Evolutionary conservation across 495 filamentous ascomycete genomes (phyloP).

Genomic region (Aspergillus taichungensis): DNA sequence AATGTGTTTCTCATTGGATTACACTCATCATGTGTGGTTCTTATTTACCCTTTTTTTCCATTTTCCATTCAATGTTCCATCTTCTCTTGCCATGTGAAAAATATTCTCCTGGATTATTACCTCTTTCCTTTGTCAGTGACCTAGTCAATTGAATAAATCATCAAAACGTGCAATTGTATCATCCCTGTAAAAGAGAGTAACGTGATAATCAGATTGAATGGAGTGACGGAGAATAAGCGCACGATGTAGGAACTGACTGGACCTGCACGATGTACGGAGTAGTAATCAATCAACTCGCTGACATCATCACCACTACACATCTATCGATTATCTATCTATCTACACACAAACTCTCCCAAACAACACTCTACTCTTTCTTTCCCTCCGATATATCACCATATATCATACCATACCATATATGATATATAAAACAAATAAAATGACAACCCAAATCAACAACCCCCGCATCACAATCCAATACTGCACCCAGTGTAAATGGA

Average conservation of each 20-base stretch:
- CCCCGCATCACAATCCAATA: conserved; percentile 69
- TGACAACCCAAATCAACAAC: conserved; percentile 23
- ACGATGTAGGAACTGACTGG: no score
- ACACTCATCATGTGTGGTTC: neutral
- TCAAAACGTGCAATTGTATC: no score
- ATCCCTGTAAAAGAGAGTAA: no score
- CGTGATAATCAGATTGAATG: no score
- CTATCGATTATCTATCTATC: neutral
- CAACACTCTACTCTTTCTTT: neutral
- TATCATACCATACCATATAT: neutral
- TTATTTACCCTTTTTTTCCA: no score
- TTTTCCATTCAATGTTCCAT: no score
- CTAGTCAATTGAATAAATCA: neutral
- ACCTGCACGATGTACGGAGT: no score
- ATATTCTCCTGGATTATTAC: no score
- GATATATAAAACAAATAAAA: conserved; percentile 13
- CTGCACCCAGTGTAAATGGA: conserved; percentile 87
- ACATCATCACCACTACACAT: conserved; percentile 33
- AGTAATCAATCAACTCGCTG: conserved; percentile 14
- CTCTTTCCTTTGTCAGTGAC: no score
- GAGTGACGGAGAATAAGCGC: no score
- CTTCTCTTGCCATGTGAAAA: no score
- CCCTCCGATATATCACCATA: neutral
- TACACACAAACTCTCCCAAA: neutral
- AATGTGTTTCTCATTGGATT: no score